Evolutionary conservation across 805 yeast species (phyloP), one percentile per base, ranked within the genome.

Genomic region (Kodamaea restingae): DNA sequence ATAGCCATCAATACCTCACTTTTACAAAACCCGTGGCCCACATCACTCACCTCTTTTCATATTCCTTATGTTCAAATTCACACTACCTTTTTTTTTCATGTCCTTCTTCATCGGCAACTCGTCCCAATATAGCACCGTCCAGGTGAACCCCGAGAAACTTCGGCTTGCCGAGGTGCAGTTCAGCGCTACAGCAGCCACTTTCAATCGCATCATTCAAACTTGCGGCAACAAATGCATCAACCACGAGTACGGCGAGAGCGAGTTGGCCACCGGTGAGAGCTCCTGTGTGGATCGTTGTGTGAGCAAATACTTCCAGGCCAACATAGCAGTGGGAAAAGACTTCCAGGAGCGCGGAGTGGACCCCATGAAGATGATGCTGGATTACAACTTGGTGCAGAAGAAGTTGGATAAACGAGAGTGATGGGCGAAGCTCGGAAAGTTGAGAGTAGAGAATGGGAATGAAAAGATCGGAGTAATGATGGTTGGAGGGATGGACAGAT

Each of bases 201-300:
- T 56, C 50, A 50, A 52, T 51, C 70, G 75, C 31, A 70, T 90
- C 47, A 66, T 84, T 25, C 60, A 66, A 25, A 70, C 74, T 3
- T 91, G 98, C 59, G 69, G 73, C 15, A 52, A 60, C 42, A 93
- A 93, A 60, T 93, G 98, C 61, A 73, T 93, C 29, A 81, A 84
- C n/a, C 76, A 71, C n/a, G 85, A 82, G 47, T 90, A 84, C 61
- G 86, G 87, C 11, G 98, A 91, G 51, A 72, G 76, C 7, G 97
- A 91, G 18, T 66, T 90, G 39, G 80, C 78, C 47, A 88, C 88
- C 52, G 97, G 96, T 26, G 97, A 90, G 56, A 62, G 71, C 43
- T 73, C 77, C 32, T 91, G 97, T 58, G 65, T 86, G 8, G 96
- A 88, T 58, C 69, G 97, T 44, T 90, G 98, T 64, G 91, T 85